phyloP scores from a whole-genome alignment of 306 rosid species.

The Cicer judaicum region DNA sequence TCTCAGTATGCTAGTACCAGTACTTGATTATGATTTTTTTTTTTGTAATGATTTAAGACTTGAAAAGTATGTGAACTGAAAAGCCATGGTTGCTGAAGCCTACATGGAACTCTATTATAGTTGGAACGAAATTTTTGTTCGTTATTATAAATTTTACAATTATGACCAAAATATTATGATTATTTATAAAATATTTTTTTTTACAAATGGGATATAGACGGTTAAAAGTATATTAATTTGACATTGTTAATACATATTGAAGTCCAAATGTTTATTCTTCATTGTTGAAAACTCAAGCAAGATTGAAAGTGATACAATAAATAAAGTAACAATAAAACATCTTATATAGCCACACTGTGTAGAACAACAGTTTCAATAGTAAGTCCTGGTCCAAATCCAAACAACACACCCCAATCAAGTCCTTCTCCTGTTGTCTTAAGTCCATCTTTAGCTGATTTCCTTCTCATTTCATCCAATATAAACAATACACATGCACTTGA shows the following conservation, averaged over 20 bases:
- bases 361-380: constrained; percentile 74
- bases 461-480: constrained; percentile 74
- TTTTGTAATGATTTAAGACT: too few relatives aligned
- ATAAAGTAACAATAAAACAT: not conserved
- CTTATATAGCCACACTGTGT: constrained; percentile 52
- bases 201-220: too few relatives aligned
- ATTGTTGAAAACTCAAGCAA: not conserved
- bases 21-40: too few relatives aligned
- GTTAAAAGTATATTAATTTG: not conserved
- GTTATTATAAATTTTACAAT: too few relatives aligned
- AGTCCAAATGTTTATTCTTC: not conserved
- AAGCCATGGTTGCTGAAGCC: too few relatives aligned
- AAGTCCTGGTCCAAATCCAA: constrained; percentile 84
- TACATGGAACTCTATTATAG: too few relatives aligned
- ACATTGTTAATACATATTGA: not conserved
- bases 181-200: too few relatives aligned
- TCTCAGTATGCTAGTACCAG: too few relatives aligned
- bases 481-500: constrained; percentile 83
- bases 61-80: too few relatives aligned
- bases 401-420: constrained; percentile 76
- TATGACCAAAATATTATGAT: too few relatives aligned
- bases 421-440: constrained; percentile 48
- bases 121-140: too few relatives aligned
- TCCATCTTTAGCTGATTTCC: constrained; percentile 52
- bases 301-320: not conserved